A percentile compares a stretch with the other conserved stretches of the same genome.
Conservation (phyloP, 2,329 filamentous ascomycete genomes). For the Colletotrichum sojae region DNA sequence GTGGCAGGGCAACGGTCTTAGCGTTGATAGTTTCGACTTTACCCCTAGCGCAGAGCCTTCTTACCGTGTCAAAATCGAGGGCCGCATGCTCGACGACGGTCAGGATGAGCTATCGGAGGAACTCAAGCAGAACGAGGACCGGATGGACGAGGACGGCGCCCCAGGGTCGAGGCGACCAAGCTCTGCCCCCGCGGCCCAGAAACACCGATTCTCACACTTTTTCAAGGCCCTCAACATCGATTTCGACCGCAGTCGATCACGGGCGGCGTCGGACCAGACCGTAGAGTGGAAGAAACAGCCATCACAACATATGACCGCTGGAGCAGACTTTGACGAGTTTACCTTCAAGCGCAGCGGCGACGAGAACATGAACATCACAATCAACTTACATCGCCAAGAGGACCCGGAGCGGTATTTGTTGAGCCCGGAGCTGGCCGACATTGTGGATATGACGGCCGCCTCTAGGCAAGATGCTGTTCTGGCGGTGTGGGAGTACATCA, state of each 20-base stretch:
- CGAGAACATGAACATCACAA: constrained; percentile 90
- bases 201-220: constrained; percentile 80
- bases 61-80: constrained; percentile 94
- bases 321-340: constrained; percentile 87
- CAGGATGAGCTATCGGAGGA: constrained; percentile 57
- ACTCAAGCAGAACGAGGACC: constrained; percentile 58
- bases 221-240: constrained; percentile 85
- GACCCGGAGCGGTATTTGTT: constrained; percentile 87
- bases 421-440: constrained; percentile 82
- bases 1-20: constrained; percentile 83
- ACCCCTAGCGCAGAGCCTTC: constrained; percentile 82
- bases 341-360: constrained; percentile 94
- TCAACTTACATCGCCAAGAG: constrained; percentile 89
- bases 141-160: constrained; percentile 52
- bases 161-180: constrained; percentile 51
- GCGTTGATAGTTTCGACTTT: constrained; percentile 86
- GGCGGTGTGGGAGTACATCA: constrained; percentile 96
- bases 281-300: constrained; percentile 92
- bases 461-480: constrained; percentile 90
- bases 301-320: constrained; percentile 67
- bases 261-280: constrained; percentile 67
- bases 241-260: constrained; percentile 75
- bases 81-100: constrained; percentile 81
- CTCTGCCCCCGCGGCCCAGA: constrained; percentile 55
- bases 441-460: constrained; percentile 89